Evolutionary conservation across 352 stramenopile species (phyloP).

Genomic region (Aphanomyces astaci): DNA sequence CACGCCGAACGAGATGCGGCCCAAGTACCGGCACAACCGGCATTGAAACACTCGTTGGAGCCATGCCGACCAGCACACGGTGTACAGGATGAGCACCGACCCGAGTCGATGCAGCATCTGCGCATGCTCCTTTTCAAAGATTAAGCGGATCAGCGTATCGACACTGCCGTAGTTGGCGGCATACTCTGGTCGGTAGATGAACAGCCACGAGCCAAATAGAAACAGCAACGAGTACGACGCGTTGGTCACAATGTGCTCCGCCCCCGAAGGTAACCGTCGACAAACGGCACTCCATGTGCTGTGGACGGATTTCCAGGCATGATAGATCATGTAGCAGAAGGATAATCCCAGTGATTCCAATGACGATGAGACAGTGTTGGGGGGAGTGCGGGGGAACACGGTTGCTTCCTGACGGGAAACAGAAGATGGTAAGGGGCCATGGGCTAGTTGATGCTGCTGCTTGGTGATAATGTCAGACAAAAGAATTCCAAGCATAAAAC

Average conservation of each 20-base stretch:
- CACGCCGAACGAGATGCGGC: background rate
- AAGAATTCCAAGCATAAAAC: conserved; percentile 1
- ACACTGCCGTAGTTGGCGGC: background rate
- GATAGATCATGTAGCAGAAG: background rate
- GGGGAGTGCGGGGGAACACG: background rate
- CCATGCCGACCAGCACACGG: conserved; percentile 3
- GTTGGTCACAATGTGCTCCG: background rate
- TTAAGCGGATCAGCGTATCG: background rate
- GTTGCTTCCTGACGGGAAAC: background rate
- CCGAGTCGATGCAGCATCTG: background rate
- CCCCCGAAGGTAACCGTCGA: background rate
- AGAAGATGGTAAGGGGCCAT: background rate
- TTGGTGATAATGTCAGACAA: conserved; percentile 1
- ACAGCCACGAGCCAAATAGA: background rate
- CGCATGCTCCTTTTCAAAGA: conserved; percentile 6
- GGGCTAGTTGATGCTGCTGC: background rate
- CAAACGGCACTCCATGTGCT: background rate
- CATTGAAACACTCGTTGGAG: background rate
- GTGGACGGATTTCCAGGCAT: background rate
- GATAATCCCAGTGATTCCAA: background rate
- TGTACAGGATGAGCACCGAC: background rate
- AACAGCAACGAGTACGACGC: background rate
- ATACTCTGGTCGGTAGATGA: conserved; percentile 1
- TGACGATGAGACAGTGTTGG: background rate
- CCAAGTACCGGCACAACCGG: background rate